These are phyloP conservation scores for Luffa aegyptiaca DNA, from an alignment of 306 rosid genomes.

Conservation along the genomic window DNA sequence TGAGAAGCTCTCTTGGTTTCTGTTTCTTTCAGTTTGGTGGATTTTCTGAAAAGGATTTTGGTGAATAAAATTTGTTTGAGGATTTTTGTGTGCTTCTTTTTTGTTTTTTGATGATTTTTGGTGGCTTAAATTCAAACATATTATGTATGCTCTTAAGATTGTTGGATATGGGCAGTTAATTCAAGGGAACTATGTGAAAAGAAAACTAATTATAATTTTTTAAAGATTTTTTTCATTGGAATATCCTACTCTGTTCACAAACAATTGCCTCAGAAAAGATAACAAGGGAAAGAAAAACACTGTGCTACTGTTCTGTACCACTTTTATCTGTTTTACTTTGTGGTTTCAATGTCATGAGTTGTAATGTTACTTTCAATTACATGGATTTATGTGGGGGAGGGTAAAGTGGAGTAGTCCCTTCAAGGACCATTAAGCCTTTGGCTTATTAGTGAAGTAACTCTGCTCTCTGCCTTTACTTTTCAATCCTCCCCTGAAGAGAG, in stretches of 20 bases:
- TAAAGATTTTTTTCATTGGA: neutral
- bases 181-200: neutral
- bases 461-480: slow-evolving; percentile 4
- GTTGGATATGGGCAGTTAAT: neutral
- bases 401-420: slow-evolving; percentile 13
- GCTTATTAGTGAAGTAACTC: slow-evolving; percentile 10
- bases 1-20: neutral
- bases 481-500: slow-evolving; percentile 1
- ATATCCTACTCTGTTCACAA: neutral
- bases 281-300: neutral
- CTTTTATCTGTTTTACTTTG: neutral
- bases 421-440: slow-evolving; percentile 9
- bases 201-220: neutral
- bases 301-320: neutral
- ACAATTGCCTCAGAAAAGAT: neutral
- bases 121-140: neutral
- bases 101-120: neutral
- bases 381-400: slow-evolving; percentile 2
- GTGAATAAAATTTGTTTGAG: neutral
- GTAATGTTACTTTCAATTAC: slow-evolving; percentile 10
- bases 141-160: neutral
- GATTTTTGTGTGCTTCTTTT: neutral
- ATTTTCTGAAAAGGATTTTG: neutral
- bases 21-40: neutral
- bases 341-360: slow-evolving; percentile 8